Evolutionary conservation across 306 rosid species (phyloP).

Genomic region (Quercus rubra): DNA sequence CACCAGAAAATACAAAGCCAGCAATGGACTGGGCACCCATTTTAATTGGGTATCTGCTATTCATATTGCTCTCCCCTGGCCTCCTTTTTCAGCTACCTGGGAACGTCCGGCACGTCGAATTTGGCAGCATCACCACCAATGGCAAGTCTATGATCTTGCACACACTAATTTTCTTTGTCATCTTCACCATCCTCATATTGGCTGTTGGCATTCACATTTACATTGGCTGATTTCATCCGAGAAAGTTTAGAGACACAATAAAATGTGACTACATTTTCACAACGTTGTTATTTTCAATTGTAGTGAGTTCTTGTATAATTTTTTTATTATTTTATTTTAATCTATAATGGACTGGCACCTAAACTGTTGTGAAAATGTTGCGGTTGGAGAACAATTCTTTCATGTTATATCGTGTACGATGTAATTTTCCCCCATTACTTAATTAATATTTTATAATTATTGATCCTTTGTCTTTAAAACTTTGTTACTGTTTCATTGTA

Average conservation of each 20-base stretch:
- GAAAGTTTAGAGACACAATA: too few relatives aligned
- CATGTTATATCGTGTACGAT: not conserved
- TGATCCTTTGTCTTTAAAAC: not conserved
- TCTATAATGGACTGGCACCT: too few relatives aligned
- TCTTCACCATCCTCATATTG: conserved; percentile 52
- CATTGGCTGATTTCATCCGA: conserved; percentile 13
- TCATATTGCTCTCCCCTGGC: conserved; percentile 59
- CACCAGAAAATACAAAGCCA: not conserved
- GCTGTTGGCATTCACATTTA: conserved; percentile 42
- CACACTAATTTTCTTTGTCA: conserved; percentile 42
- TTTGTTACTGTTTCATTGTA: not conserved
- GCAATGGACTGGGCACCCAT: conserved; percentile 62
- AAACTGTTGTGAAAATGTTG: too few relatives aligned
- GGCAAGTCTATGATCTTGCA: conserved; percentile 50
- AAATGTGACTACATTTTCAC: too few relatives aligned
- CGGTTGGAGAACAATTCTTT: not conserved
- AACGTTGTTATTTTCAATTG: too few relatives aligned
- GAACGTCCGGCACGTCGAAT: conserved; percentile 32
- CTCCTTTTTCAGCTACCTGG: conserved; percentile 56
- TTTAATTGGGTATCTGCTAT: conserved; percentile 37
- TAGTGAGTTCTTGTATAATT: too few relatives aligned
- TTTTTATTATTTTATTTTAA: too few relatives aligned
- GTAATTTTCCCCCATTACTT: not conserved
- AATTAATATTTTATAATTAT: not conserved
- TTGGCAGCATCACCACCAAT: conserved; percentile 46